phyloP scores from a whole-genome alignment of 768 basidiomycete genomes.

The Mycena filopes region DNA sequence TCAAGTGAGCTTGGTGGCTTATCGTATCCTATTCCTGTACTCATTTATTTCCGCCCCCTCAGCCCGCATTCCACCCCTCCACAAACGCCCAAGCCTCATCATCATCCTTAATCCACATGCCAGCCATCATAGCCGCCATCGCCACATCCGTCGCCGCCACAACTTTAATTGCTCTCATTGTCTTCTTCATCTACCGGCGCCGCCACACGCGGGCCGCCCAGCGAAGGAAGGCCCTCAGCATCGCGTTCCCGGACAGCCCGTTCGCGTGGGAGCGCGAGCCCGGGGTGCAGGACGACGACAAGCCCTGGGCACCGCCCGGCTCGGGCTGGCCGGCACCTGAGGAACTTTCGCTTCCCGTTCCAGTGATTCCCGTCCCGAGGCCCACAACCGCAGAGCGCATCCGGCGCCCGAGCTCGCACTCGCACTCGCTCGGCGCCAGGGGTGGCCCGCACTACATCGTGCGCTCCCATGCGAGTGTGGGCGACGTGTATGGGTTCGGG shows the following conservation, averaged over 20 bases:
- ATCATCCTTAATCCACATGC: background rate
- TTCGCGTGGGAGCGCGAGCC: background rate
- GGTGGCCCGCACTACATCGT: slow-evolving; percentile 22
- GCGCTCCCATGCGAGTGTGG: slow-evolving; percentile 9
- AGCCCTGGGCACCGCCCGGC: background rate
- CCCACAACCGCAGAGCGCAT: no score
- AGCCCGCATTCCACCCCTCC: background rate
- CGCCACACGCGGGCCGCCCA: slow-evolving; percentile 5
- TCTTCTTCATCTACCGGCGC: background rate
- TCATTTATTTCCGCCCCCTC: background rate
- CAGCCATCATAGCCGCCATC: slow-evolving; percentile 19
- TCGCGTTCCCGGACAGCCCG: background rate
- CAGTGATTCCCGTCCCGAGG: no score
- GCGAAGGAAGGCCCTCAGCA: background rate
- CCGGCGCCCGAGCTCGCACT: no score
- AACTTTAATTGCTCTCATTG: background rate
- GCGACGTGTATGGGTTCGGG: slow-evolving; percentile 21
- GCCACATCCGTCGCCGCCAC: background rate
- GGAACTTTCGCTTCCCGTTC: no score
- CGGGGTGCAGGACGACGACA: no score
- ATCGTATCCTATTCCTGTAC: background rate
- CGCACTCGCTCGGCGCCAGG: no score
- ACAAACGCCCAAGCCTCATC: background rate
- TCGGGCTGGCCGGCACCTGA: background rate
- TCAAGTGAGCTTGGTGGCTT: background rate